A percentile compares a stretch with the other conserved stretches of the same genome.
These are phyloP conservation scores for Cyberlindnera galapagoensis DNA, from an alignment of 805 yeast genomes.

Conservation along the genomic window DNA sequence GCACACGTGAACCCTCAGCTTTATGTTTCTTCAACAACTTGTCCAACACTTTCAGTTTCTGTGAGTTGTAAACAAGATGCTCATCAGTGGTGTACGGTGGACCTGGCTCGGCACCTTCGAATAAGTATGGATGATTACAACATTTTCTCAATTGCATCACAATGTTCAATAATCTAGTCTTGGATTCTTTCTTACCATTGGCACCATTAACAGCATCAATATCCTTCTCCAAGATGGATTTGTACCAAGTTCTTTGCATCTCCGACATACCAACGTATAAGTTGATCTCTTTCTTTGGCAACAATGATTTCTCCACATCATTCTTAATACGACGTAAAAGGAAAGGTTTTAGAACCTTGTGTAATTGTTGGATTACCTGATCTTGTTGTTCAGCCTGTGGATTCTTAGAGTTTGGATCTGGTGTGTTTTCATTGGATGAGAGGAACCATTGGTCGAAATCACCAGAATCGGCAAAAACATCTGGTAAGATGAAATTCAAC, in stretches of 20 bases:
- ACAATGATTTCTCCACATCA: conserved; percentile 72
- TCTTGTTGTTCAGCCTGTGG: conserved; percentile 38
- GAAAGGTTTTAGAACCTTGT: conserved; percentile 71
- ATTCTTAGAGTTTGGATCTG: conserved; percentile 28
- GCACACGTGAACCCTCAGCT: conserved; percentile 68
- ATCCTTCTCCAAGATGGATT: conserved; percentile 69
- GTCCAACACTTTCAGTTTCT: conserved; percentile 67
- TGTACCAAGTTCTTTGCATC: conserved; percentile 79
- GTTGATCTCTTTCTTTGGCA: conserved; percentile 71
- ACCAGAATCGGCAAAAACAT: conserved; percentile 66
- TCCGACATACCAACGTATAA: conserved; percentile 68
- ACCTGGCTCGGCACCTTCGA: conserved; percentile 87
- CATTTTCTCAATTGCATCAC: conserved; percentile 84
- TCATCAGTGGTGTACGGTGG: conserved; percentile 86
- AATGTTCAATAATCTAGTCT: conserved; percentile 68
- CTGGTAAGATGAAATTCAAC: conserved; percentile 70
- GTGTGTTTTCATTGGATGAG: conserved; percentile 23
- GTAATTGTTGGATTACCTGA: conserved; percentile 58
- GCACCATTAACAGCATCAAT: conserved; percentile 84
- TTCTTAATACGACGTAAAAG: conserved; percentile 68
- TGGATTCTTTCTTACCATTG: conserved; percentile 65
- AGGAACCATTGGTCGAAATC: conserved; percentile 73
- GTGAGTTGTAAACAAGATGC: conserved; percentile 68
- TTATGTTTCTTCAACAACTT: conserved; percentile 53
- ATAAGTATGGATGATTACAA: conserved; percentile 78